These are phyloP conservation scores for Verbascum thapsus DNA, from an alignment of 257 asterid genomes.

Conservation along the genomic window DNA sequence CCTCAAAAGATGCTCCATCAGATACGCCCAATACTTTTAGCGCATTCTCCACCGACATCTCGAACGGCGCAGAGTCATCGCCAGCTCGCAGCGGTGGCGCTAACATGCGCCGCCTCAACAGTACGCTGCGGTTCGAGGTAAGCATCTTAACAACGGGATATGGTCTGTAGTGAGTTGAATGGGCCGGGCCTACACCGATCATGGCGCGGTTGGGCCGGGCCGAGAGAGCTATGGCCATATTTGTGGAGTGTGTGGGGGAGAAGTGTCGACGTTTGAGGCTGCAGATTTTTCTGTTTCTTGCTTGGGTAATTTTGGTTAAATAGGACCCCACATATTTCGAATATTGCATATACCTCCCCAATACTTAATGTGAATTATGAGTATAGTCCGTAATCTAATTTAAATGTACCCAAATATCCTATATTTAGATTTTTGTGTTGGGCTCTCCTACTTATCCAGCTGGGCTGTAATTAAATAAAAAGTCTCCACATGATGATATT, in stretches of 20 bases:
- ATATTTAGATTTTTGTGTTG: background rate
- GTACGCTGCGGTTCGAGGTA: slow-evolving; percentile 20
- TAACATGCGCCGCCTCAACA: slow-evolving; percentile 34
- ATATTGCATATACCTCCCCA: too few species aligned
- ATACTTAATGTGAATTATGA: too few species aligned
- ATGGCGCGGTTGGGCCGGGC: slow-evolving; percentile 54
- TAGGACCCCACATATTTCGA: too few species aligned
- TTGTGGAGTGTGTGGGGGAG: background rate
- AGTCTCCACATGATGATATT: slow-evolving; percentile 36
- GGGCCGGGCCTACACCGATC: slow-evolving; percentile 34
- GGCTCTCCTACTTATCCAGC: background rate
- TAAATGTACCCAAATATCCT: background rate
- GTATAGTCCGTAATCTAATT: too few species aligned
- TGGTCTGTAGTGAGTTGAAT: slow-evolving; percentile 29
- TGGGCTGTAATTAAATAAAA: background rate
- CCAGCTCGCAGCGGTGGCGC: slow-evolving; percentile 50
- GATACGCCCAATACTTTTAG: slow-evolving; percentile 58
- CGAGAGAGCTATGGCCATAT: slow-evolving; percentile 54
- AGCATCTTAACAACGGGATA: slow-evolving; percentile 19
- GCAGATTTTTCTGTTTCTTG: too few species aligned
- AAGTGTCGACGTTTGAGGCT: background rate
- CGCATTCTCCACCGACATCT: slow-evolving; percentile 74
- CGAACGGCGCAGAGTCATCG: slow-evolving; percentile 65
- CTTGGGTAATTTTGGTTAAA: too few species aligned
- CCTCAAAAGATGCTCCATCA: slow-evolving; percentile 69